Conservation (phyloP, 495 filamentous ascomycete species). For the Penicillium flavigenum region DNA sequence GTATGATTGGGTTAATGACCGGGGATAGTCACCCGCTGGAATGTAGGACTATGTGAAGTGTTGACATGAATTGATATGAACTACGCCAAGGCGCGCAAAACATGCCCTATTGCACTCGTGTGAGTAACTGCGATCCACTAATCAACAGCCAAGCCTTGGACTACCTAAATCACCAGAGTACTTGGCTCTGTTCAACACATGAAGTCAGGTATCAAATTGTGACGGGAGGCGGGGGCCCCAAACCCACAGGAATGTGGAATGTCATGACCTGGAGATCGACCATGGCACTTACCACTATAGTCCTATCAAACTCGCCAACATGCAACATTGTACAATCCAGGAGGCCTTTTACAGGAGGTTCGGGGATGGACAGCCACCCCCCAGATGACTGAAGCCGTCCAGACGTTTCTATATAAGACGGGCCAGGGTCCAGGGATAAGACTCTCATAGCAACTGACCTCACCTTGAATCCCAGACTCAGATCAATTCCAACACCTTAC, state of each 20-base stretch:
- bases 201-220: background rate
- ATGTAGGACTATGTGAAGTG: background rate
- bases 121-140: background rate
- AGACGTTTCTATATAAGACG: constrained; percentile 4
- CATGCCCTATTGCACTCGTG: background rate
- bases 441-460: background rate
- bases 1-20: background rate
- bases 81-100: background rate
- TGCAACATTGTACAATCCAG: constrained; percentile 10
- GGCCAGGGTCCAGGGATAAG: background rate
- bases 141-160: background rate
- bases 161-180: background rate
- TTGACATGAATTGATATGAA: background rate
- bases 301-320: background rate
- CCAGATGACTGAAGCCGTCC: background rate
- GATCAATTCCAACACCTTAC: constrained; percentile 1
- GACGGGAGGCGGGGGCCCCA: background rate
- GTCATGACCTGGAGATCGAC: constrained; percentile 1
- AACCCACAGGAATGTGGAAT: constrained; percentile 10
- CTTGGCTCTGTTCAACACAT: background rate
- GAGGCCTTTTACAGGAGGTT: background rate
- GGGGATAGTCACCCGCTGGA: background rate
- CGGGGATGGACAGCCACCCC: background rate
- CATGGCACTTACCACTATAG: background rate
- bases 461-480: background rate